Percentiles rank a stretch among this genome's conserved stretches.
These are phyloP conservation scores for Antrodiella citrinella DNA, from an alignment of 768 basidiomycete species.

Conservation along the genomic window DNA sequence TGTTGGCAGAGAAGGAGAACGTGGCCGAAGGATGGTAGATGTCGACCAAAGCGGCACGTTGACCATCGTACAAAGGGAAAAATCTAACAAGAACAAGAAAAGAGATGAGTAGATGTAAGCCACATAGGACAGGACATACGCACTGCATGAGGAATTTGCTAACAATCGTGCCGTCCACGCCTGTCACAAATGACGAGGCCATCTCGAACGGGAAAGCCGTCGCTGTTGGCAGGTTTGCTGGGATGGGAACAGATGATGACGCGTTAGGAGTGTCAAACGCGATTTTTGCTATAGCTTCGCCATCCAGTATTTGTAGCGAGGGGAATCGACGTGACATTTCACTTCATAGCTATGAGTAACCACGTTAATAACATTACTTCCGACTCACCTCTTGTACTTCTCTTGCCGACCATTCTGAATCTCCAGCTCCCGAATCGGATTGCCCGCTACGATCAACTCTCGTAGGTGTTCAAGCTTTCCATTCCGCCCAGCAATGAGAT, in stretches of 20 bases:
- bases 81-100: conserved; percentile 59
- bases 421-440: conserved; percentile 63
- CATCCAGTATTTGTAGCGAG: conserved; percentile 76
- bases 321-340: conserved; percentile 78
- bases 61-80: conserved; percentile 77
- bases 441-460: conserved; percentile 68
- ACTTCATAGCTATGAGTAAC: no score
- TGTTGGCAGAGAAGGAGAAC: conserved; percentile 85
- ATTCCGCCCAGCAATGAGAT: conserved; percentile 49
- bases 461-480: conserved; percentile 56
- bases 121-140: neutral
- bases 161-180: conserved; percentile 60
- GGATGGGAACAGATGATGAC: conserved; percentile 32
- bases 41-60: conserved; percentile 55
- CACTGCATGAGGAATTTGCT: conserved; percentile 75
- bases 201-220: conserved; percentile 76
- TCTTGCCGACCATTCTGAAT: conserved; percentile 48
- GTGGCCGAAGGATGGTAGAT: conserved; percentile 85
- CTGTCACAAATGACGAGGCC: conserved; percentile 65
- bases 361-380: no score
- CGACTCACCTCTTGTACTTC: conserved; percentile 59
- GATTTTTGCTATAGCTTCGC: conserved; percentile 70
- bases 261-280: conserved; percentile 67
- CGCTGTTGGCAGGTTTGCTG: conserved; percentile 38
- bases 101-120: no score